Percentiles rank a stretch among this genome's conserved stretches.
phyloP scores from a whole-genome alignment of 2,329 filamentous ascomycete genomes.

The Alternaria triticina region DNA sequence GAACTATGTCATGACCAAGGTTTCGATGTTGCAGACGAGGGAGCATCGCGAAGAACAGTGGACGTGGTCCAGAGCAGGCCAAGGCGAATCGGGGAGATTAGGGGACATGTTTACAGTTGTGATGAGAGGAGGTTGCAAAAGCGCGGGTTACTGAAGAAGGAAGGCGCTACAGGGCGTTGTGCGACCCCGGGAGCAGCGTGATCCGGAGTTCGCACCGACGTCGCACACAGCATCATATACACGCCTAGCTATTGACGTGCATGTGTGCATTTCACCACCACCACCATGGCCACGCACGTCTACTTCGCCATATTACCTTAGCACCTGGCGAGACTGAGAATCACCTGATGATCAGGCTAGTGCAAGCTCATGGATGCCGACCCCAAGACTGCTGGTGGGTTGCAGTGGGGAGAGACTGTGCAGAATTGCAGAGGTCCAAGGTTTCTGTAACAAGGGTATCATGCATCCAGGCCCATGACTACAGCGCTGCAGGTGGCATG shows the following conservation, averaged over 20 bases:
- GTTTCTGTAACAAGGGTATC: conserved; percentile 12
- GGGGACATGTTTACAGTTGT: background rate
- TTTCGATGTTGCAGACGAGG: background rate
- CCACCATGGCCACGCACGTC: background rate
- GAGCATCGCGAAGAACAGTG: background rate
- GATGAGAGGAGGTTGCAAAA: background rate
- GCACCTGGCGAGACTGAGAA: background rate
- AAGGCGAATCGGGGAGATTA: background rate
- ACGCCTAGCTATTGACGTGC: conserved; percentile 8
- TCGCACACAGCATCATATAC: conserved; percentile 4
- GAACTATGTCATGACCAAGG: conserved; percentile 15
- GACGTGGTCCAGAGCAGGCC: background rate
- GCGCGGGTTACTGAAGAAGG: conserved; percentile 16
- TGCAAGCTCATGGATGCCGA: conserved; percentile 27
- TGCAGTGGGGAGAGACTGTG: conserved; percentile 26
- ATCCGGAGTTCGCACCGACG: conserved; percentile 14
- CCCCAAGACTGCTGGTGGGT: conserved; percentile 26
- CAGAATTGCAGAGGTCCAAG: background rate
- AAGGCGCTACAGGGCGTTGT: conserved; percentile 15
- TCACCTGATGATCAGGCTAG: conserved; percentile 5
- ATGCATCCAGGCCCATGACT: conserved; percentile 20
- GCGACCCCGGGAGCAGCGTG: conserved; percentile 12
- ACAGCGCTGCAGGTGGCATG: conserved; percentile 18
- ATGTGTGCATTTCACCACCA: background rate
- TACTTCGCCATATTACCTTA: background rate